These are phyloP conservation scores for Huntiella decipiens DNA, from an alignment of 2,329 filamentous ascomycete species.

Conservation along the genomic window DNA sequence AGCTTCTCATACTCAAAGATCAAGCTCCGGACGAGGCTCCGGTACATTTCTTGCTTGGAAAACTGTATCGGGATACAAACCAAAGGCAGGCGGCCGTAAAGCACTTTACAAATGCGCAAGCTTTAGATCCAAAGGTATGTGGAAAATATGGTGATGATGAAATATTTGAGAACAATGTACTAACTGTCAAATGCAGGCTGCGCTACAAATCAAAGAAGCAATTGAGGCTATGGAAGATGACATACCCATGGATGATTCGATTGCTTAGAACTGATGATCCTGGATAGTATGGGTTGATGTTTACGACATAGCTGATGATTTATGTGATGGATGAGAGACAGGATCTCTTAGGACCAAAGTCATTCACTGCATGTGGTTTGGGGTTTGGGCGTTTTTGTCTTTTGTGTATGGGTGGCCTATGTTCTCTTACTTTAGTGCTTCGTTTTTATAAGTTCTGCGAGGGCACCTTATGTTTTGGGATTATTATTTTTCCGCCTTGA, in stretches of 20 bases:
- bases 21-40: conserved; percentile 87
- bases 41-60: conserved; percentile 85
- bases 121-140: conserved; percentile 81
- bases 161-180: not conserved
- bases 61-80: conserved; percentile 54
- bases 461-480: not conserved
- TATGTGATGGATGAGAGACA: conserved; percentile 2
- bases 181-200: conserved; percentile 38
- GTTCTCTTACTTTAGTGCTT: too few species aligned
- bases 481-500: not conserved
- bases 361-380: not conserved
- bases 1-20: conserved; percentile 76
- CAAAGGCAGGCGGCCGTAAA: conserved; percentile 67
- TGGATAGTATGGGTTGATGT: not conserved
- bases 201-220: conserved; percentile 84
- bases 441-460: too few species aligned
- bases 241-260: conserved; percentile 44
- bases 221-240: conserved; percentile 83
- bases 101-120: conserved; percentile 86
- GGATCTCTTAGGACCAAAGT: too few species aligned
- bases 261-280: not conserved
- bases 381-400: not conserved
- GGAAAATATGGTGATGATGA: not conserved
- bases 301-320: conserved; percentile 2
- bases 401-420: too few species aligned